Conservation (phyloP, 2,329 filamentous ascomycete genomes). For the Fusarium veterinarium region DNA sequence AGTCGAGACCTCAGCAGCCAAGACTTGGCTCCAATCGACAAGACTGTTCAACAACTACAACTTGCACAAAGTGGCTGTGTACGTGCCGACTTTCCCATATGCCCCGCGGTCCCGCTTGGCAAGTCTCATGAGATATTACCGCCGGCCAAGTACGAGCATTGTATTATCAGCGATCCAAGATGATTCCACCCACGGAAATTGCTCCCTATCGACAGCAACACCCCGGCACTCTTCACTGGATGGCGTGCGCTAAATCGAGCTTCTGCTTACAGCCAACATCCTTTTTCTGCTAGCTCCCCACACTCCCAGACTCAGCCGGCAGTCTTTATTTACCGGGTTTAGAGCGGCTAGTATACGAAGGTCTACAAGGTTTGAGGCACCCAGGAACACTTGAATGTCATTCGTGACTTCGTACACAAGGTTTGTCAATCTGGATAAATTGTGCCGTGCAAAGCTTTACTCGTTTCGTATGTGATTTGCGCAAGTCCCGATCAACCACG, state of each 20-base stretch:
- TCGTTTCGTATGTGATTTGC: constrained; percentile 14
- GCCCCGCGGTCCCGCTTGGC: constrained; percentile 40
- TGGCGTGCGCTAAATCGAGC: background rate
- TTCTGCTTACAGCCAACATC: background rate
- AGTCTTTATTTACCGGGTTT: constrained; percentile 11
- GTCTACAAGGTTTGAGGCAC: background rate
- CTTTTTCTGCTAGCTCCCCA: background rate
- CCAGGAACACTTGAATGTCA: constrained; percentile 6
- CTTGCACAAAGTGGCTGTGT: constrained; percentile 31
- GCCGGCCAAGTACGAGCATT: constrained; percentile 15
- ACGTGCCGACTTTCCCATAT: constrained; percentile 41
- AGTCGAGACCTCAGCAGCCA: constrained; percentile 45
- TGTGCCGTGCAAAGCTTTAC: constrained; percentile 15
- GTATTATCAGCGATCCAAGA: constrained; percentile 15
- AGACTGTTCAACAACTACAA: constrained; percentile 23
- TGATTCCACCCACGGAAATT: constrained; percentile 14
- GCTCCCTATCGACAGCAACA: background rate
- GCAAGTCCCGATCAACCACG: constrained; percentile 28
- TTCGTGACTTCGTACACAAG: constrained; percentile 18
- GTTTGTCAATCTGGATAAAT: background rate
- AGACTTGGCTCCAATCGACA: constrained; percentile 43
- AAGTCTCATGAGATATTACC: constrained; percentile 24
- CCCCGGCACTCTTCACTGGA: background rate
- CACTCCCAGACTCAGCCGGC: background rate
- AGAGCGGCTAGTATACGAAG: constrained; percentile 5